Percentiles rank a stretch among this genome's conserved stretches.
Conservation (phyloP, 495 filamentous ascomycete species). For the Aspergillus bridgeri region DNA sequence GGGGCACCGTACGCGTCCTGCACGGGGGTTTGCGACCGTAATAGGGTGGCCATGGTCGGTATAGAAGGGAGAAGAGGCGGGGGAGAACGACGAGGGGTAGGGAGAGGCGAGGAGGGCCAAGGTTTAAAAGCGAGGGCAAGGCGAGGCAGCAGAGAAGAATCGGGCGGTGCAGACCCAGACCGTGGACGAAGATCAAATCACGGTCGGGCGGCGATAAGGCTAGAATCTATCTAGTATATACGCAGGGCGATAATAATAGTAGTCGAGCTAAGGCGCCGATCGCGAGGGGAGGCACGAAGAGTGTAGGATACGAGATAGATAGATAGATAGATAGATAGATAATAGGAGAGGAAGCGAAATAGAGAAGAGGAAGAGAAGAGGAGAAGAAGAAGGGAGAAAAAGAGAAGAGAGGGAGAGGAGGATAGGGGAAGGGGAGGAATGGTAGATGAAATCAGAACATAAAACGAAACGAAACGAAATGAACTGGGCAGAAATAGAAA, state of each 20-base stretch:
- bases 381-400: conserved; percentile 4
- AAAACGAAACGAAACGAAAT: not conserved
- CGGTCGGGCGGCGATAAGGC: conserved; percentile 10
- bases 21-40: conserved; percentile 42
- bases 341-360: conserved; percentile 2
- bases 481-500: conserved; percentile 1
- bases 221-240: too few relatives aligned
- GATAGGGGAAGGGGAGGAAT: conserved; percentile 1
- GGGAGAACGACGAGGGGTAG: conserved; percentile 6
- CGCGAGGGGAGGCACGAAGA: conserved; percentile 14
- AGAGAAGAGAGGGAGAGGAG: conserved; percentile 3
- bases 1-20: conserved; percentile 38
- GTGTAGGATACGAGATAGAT: conserved; percentile 12
- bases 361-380: conserved; percentile 8
- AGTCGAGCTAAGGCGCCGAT: not conserved
- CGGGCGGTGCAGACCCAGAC: conserved; percentile 20
- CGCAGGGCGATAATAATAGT: not conserved
- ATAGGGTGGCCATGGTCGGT: conserved; percentile 39
- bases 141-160: conserved; percentile 5
- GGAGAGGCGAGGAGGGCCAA: conserved; percentile 4
- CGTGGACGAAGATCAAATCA: conserved; percentile 15
- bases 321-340: conserved; percentile 6
- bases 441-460: conserved; percentile 3
- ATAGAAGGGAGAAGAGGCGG: conserved; percentile 18
- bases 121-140: not conserved